Conservation (phyloP, 2,329 filamentous ascomycete genomes). For the Neonectria magnoliae region DNA sequence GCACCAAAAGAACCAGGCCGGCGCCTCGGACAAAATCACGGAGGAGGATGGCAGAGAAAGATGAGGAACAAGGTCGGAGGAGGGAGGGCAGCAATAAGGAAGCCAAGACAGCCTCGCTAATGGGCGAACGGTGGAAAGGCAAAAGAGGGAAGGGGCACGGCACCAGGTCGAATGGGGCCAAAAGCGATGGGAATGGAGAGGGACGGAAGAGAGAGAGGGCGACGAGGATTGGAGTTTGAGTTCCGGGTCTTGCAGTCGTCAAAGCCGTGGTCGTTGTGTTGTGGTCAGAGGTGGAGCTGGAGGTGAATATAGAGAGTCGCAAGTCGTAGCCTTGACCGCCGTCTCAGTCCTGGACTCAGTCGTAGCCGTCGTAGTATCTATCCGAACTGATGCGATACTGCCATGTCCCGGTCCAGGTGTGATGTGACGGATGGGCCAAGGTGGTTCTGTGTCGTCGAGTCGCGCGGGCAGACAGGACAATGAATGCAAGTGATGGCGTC, state of each 20-base stretch:
- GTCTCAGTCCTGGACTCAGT: neutral
- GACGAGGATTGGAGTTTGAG: neutral
- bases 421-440: neutral
- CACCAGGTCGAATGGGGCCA: neutral
- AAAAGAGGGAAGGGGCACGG: neutral
- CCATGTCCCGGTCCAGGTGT: neutral
- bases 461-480: neutral
- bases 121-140: constrained; percentile 1
- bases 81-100: neutral
- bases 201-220: neutral
- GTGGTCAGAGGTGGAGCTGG: neutral
- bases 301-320: neutral
- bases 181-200: neutral
- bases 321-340: neutral
- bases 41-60: neutral
- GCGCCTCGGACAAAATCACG: neutral
- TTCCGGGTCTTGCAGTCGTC: neutral
- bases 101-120: neutral
- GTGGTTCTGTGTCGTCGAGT: neutral
- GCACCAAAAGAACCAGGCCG: neutral
- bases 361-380: no score
- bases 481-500: neutral
- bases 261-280: neutral
- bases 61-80: neutral
- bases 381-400: neutral